Percentiles rank a stretch among this genome's conserved stretches.
Evolutionary conservation across 805 yeast genomes (phyloP).

Genomic region (Pichia manshurica): DNA sequence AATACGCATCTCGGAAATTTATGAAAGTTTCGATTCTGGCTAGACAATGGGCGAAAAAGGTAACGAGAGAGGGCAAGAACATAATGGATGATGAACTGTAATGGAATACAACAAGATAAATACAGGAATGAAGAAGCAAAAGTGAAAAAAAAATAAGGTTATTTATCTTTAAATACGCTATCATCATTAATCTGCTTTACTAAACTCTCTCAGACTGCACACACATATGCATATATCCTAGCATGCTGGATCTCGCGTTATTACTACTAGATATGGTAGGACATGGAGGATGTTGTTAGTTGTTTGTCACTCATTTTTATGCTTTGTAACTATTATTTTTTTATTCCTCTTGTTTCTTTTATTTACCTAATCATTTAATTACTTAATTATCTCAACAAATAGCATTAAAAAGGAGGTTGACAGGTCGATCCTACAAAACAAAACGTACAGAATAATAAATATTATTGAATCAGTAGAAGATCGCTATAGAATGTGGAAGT

Average conservation of each 20-base stretch:
- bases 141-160: neutral
- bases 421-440: no score
- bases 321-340: neutral
- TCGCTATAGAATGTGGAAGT: no score
- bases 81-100: constrained; percentile 32
- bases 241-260: no score
- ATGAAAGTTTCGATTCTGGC: constrained; percentile 80
- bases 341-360: neutral
- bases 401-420: no score
- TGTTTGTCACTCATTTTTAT: neutral
- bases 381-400: neutral
- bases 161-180: neutral
- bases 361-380: neutral
- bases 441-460: constrained; percentile 1
- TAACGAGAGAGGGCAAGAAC: constrained; percentile 40
- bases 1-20: constrained; percentile 83
- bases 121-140: no score
- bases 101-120: no score
- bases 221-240: no score
- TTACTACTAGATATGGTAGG: no score
- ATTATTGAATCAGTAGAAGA: neutral
- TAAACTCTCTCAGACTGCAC: neutral
- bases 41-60: constrained; percentile 75
- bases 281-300: no score
- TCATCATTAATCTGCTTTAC: constrained; percentile 1